These are phyloP conservation scores for Arthrobotrys conoides DNA, from an alignment of 2,329 filamentous ascomycete species.

Conservation along the genomic window DNA sequence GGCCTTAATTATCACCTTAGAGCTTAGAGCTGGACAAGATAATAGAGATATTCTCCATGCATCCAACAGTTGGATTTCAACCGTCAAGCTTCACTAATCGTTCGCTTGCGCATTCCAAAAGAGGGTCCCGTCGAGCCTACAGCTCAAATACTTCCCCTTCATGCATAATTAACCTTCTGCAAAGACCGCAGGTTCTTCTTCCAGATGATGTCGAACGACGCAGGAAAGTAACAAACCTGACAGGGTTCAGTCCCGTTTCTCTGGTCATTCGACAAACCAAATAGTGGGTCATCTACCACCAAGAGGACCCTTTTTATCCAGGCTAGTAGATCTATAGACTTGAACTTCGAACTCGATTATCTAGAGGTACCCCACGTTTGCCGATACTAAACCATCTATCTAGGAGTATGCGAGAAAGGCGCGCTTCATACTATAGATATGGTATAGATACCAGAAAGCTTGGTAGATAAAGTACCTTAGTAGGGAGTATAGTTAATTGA, in stretches of 20 bases:
- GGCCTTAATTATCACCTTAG: too few relatives aligned
- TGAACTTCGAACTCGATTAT: neutral
- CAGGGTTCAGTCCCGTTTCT: constrained; percentile 5
- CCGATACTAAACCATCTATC: neutral
- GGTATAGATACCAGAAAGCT: neutral
- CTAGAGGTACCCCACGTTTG: neutral
- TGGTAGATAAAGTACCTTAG: neutral
- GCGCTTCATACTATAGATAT: neutral
- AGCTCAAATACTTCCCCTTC: neutral
- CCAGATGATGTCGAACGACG: too few relatives aligned
- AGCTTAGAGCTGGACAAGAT: neutral
- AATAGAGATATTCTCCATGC: neutral
- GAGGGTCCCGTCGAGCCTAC: neutral
- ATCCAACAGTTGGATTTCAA: too few relatives aligned
- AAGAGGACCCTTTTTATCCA: neutral
- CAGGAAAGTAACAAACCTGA: neutral
- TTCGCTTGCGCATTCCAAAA: neutral
- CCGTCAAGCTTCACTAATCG: neutral
- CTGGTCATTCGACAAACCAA: constrained; percentile 8
- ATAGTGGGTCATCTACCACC: neutral
- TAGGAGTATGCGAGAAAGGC: neutral
- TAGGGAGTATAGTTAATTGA: neutral
- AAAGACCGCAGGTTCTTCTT: neutral
- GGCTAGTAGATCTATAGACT: too few relatives aligned
- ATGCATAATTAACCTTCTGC: neutral